Conservation (phyloP, 75 land plant species). For the Picea sitchensis region DNA sequence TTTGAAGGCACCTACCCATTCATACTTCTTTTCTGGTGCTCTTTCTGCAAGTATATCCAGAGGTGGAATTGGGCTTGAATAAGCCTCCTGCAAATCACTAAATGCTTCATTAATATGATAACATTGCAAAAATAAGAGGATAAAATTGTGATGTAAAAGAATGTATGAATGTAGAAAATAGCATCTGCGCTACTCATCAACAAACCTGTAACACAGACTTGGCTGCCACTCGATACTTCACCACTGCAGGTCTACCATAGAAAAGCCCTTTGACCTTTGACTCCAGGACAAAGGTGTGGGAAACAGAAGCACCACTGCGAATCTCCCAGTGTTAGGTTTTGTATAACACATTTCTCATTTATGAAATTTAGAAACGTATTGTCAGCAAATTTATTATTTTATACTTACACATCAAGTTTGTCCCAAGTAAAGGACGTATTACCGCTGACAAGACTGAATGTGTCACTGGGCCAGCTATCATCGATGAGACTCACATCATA, state of each 20-base stretch:
- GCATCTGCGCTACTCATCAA: background rate
- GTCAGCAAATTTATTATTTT: background rate
- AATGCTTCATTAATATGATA: constrained; percentile 3
- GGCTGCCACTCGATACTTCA: constrained; percentile 79
- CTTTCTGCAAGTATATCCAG: constrained; percentile 77
- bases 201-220: constrained; percentile 72
- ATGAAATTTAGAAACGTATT: background rate
- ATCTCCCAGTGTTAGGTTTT: background rate
- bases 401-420: constrained; percentile 76
- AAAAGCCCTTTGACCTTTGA: constrained; percentile 60
- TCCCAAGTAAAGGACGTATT: constrained; percentile 81
- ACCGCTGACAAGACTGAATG: constrained; percentile 66
- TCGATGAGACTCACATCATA: constrained; percentile 84
- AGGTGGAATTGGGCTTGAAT: constrained; percentile 75
- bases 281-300: constrained; percentile 80
- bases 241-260: constrained; percentile 69
- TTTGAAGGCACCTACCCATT: constrained; percentile 43
- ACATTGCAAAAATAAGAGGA: background rate
- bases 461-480: constrained; percentile 67
- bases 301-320: constrained; percentile 54
- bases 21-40: constrained; percentile 67
- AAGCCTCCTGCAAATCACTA: constrained; percentile 63
- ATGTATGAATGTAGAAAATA: background rate
- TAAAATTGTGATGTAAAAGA: background rate
- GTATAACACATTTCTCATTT: background rate